Conservation (phyloP, 179 eudicot genomes). For the Spinacia oleracea region DNA sequence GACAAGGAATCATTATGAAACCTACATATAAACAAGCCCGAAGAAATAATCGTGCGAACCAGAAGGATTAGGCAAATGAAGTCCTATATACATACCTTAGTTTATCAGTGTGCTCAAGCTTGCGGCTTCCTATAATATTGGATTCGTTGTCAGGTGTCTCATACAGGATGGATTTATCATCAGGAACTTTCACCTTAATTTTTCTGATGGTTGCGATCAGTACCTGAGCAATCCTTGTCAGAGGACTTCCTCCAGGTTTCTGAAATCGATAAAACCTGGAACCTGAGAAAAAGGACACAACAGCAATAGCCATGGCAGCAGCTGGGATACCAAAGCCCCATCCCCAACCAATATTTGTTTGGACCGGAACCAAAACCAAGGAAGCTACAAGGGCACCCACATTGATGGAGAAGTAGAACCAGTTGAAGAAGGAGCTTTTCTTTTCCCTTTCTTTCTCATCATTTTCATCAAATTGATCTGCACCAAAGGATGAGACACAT, state of each 20-base stretch:
- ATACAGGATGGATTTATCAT: constrained; percentile 38
- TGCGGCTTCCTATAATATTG: constrained; percentile 58
- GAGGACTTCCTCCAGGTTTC: constrained; percentile 66
- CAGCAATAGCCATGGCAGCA: constrained; percentile 64
- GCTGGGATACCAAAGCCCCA: constrained; percentile 81
- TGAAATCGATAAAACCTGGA: constrained; percentile 50
- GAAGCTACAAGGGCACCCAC: constrained; percentile 71
- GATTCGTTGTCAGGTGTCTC: constrained; percentile 50
- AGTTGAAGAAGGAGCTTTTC: constrained; percentile 68
- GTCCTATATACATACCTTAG: constrained; percentile 40
- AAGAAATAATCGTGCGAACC: neutral
- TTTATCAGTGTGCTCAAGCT: constrained; percentile 57
- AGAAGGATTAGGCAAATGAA: neutral
- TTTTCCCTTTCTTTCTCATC: constrained; percentile 46
- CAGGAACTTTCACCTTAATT: constrained; percentile 39
- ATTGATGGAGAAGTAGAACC: constrained; percentile 70
- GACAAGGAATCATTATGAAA: neutral
- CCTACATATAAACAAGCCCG: neutral
- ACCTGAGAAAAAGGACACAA: constrained; percentile 59
- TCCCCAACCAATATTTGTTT: constrained; percentile 66
- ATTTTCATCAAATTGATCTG: constrained; percentile 61
- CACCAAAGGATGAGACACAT: constrained; percentile 67
- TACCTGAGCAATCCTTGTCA: constrained; percentile 57
- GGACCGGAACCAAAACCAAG: constrained; percentile 57
- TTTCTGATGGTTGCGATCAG: constrained; percentile 52